Conservation (phyloP, 257 asterid genomes). For the Capsicum baccatum region DNA sequence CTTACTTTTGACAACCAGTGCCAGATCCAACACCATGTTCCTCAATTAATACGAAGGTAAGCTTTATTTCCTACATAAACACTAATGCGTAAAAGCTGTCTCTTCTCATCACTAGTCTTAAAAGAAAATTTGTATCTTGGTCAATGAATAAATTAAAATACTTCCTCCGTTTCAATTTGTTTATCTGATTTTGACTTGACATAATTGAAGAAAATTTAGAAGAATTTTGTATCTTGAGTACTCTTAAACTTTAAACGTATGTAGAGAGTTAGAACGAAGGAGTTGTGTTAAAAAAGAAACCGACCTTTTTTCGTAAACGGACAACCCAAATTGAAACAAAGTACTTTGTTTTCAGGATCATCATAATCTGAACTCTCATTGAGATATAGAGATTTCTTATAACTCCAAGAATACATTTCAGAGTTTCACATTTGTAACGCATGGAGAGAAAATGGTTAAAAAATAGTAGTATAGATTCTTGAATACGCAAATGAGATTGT, state of each 20-base stretch:
- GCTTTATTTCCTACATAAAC: slow-evolving; percentile 16
- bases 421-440: slow-evolving; percentile 20
- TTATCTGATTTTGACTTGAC: neutral
- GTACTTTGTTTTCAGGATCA: neutral
- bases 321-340: neutral
- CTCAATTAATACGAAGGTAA: slow-evolving; percentile 20
- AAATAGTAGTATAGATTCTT: neutral
- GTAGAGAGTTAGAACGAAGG: neutral
- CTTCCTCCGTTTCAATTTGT: neutral
- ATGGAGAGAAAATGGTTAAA: slow-evolving; percentile 2
- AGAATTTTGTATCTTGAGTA: neutral
- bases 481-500: neutral
- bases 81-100: slow-evolving; percentile 17
- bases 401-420: neutral
- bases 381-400: neutral
- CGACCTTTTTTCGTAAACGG: neutral
- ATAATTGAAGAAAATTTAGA: neutral
- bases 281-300: neutral
- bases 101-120: neutral
- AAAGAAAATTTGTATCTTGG: neutral
- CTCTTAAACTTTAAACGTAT: neutral
- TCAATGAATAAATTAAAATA: neutral
- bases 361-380: neutral
- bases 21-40: slow-evolving; percentile 36
- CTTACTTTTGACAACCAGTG: slow-evolving; percentile 36